These are phyloP conservation scores for Sphenostylis stenocarpa DNA, from an alignment of 306 rosid species.

Conservation along the genomic window DNA sequence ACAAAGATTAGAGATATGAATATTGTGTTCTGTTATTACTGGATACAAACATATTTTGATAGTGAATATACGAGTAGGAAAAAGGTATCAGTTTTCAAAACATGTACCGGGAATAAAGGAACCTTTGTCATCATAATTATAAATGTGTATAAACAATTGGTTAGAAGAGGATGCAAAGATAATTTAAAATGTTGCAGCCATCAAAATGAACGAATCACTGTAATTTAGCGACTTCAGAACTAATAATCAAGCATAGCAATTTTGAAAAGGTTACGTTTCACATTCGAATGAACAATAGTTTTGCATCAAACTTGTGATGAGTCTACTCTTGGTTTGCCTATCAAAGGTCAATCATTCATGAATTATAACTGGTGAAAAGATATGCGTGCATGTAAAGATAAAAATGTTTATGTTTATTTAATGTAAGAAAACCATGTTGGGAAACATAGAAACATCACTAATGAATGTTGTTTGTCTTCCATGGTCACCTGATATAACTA, in stretches of 20 bases:
- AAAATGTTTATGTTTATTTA: conserved; percentile 31
- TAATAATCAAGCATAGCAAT: background rate
- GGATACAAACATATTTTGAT: too few species aligned
- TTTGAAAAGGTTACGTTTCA: background rate
- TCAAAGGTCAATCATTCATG: conserved; percentile 38
- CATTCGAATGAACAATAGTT: background rate
- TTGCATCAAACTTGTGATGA: conserved; percentile 28
- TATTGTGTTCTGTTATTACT: too few species aligned
- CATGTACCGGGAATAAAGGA: background rate
- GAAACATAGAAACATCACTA: conserved; percentile 50
- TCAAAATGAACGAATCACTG: background rate
- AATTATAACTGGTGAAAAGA: conserved; percentile 10
- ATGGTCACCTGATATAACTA: conserved; percentile 31
- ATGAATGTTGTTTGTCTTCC: conserved; percentile 52
- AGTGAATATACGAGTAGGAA: background rate
- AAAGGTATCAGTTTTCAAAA: background rate
- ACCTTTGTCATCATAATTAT: background rate
- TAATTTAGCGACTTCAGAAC: background rate
- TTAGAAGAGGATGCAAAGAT: background rate
- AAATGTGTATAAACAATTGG: background rate
- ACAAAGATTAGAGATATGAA: too few species aligned
- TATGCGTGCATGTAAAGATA: background rate
- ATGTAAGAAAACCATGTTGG: conserved; percentile 57
- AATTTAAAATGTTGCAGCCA: background rate
- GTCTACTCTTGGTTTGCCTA: conserved; percentile 39